These are phyloP conservation scores for Colletotrichum sp. DNA, from an alignment of 2,329 filamentous ascomycete genomes.

Conservation along the genomic window DNA sequence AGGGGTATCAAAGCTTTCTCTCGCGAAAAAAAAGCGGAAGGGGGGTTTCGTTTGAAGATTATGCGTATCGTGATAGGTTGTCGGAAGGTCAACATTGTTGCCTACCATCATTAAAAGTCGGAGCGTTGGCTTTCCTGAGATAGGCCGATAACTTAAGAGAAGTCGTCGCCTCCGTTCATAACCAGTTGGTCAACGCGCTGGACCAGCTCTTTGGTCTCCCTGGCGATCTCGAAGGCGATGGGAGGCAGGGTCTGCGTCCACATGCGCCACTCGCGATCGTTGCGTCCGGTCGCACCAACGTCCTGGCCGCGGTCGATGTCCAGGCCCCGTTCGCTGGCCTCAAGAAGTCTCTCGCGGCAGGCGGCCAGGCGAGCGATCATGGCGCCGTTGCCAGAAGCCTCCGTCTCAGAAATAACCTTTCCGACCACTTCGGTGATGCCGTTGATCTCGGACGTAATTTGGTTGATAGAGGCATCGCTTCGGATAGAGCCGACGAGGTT, in stretches of 20 bases:
- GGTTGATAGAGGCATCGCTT: slow-evolving; percentile 64
- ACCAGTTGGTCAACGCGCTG: slow-evolving; percentile 47
- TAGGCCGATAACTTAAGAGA: slow-evolving; percentile 40
- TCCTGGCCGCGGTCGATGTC: slow-evolving; percentile 67
- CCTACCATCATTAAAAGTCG: background rate
- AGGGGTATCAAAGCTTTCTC: slow-evolving; percentile 22
- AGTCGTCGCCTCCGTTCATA: slow-evolving; percentile 42
- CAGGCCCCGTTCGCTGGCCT: slow-evolving; percentile 66
- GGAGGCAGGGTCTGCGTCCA: slow-evolving; percentile 78
- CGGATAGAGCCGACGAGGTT: slow-evolving; percentile 78
- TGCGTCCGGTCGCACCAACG: slow-evolving; percentile 57
- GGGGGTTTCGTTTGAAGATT: background rate
- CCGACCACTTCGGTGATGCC: slow-evolving; percentile 75
- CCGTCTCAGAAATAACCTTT: slow-evolving; percentile 71
- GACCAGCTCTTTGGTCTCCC: slow-evolving; percentile 77
- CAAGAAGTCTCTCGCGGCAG: slow-evolving; percentile 69
- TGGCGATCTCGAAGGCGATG: slow-evolving; percentile 85
- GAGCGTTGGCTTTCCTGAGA: background rate
- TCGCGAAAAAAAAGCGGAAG: background rate
- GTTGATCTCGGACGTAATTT: slow-evolving; percentile 73
- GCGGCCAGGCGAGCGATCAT: slow-evolving; percentile 62
- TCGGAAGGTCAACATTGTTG: background rate
- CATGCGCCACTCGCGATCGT: slow-evolving; percentile 62
- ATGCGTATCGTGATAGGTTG: background rate
- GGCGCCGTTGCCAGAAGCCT: slow-evolving; percentile 58